A percentile compares a stretch with the other conserved stretches of the same genome.
Conservation (phyloP, 371 early-diverging fungal species). For the Syncephalastrum sp. region DNA sequence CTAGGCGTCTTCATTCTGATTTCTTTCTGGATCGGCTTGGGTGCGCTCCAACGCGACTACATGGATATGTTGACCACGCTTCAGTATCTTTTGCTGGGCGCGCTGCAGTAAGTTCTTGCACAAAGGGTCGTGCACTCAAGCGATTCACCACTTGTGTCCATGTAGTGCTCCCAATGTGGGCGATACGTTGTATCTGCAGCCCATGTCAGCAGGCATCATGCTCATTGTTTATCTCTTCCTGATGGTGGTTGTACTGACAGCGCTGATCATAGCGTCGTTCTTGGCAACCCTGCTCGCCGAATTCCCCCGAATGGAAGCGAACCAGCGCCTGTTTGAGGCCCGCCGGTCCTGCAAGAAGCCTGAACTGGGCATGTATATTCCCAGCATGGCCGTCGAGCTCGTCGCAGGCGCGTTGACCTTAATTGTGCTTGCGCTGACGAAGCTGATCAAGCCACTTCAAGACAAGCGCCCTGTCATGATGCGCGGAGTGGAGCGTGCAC, state of each 20-base stretch:
- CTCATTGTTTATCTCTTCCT: slow-evolving; percentile 33
- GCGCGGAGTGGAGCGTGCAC: slow-evolving; percentile 26
- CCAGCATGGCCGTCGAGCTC: slow-evolving; percentile 28
- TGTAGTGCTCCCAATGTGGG: slow-evolving; percentile 41
- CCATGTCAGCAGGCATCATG: slow-evolving; percentile 27
- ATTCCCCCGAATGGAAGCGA: slow-evolving; percentile 14
- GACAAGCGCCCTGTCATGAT: no score
- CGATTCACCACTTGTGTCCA: neutral
- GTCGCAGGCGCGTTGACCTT: slow-evolving; percentile 18
- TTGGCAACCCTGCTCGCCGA: slow-evolving; percentile 31
- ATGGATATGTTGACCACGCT: slow-evolving; percentile 26
- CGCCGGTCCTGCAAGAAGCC: slow-evolving; percentile 12
- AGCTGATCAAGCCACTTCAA: neutral
- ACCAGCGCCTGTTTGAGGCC: slow-evolving; percentile 22
- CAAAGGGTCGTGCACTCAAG: neutral
- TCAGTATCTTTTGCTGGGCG: slow-evolving; percentile 35
- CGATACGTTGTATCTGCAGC: slow-evolving; percentile 37
- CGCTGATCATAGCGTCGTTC: slow-evolving; percentile 40
- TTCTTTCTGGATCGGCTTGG: slow-evolving; percentile 43
- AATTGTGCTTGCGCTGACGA: slow-evolving; percentile 7
- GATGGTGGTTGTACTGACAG: slow-evolving; percentile 27
- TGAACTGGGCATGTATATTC: slow-evolving; percentile 24
- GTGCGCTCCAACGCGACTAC: slow-evolving; percentile 36
- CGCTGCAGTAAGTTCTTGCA: slow-evolving; percentile 39
- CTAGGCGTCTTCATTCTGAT: slow-evolving; percentile 21